These are phyloP conservation scores for Solanum hybrid DNA, from an alignment of 305 asterid genomes.

Conservation along the genomic window DNA sequence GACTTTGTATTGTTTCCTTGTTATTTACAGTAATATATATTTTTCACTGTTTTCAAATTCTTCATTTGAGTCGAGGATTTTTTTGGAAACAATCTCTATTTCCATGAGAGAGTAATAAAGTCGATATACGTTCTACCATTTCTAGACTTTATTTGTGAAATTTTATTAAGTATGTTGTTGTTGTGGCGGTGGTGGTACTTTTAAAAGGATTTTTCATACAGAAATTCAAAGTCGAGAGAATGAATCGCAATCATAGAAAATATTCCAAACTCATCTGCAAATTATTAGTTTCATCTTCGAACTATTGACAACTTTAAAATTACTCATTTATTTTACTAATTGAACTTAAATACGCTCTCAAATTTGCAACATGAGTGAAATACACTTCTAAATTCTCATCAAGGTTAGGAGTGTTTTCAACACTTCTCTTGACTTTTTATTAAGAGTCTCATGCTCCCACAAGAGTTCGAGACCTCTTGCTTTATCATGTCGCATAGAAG, in stretches of 20 bases:
- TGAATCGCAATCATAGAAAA: background rate
- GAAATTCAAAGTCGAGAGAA: background rate
- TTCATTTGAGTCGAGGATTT: background rate
- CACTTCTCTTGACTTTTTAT: background rate
- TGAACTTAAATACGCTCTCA: background rate
- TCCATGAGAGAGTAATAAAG: accelerated
- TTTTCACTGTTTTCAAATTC: background rate
- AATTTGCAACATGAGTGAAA: too few relatives aligned
- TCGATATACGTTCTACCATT: too few relatives aligned
- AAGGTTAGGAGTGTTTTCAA: accelerated
- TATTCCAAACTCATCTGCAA: background rate
- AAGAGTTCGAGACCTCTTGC: background rate
- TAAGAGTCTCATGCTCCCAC: background rate
- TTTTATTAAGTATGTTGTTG: too few relatives aligned
- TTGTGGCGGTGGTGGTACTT: background rate
- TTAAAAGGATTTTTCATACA: background rate
- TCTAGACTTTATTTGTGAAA: too few relatives aligned
- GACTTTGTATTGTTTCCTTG: too few relatives aligned
- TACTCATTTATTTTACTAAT: too few relatives aligned
- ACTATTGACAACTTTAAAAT: background rate
- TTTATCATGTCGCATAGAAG: background rate
- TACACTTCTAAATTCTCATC: background rate
- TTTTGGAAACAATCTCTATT: too few relatives aligned
- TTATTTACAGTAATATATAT: too few relatives aligned
- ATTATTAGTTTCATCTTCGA: too few relatives aligned